phyloP scores from a whole-genome alignment of 495 filamentous ascomycete genomes.

The Penicillium angulare region DNA sequence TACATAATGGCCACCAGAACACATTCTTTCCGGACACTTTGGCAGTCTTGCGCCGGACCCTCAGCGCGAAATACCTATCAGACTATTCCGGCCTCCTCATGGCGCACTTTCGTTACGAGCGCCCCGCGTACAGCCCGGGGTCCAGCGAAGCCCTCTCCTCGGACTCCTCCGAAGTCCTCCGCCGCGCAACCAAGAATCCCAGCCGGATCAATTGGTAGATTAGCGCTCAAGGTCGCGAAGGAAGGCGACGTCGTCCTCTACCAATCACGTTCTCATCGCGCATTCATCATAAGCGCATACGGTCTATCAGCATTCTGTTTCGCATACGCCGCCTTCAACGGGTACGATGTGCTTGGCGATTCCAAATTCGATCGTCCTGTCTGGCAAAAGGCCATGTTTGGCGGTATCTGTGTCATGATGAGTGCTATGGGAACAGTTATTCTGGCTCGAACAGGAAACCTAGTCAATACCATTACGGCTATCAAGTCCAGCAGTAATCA shows the following conservation, averaged over 20 bases:
- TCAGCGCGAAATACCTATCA: constrained; percentile 13
- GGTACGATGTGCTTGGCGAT: constrained; percentile 41
- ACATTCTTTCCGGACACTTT: constrained; percentile 28
- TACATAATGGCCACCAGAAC: constrained; percentile 32
- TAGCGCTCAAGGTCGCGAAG: constrained; percentile 37
- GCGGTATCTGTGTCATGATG: constrained; percentile 43
- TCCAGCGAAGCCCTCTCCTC: constrained; percentile 1
- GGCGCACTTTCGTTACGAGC: constrained; percentile 38
- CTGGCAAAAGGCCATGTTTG: constrained; percentile 41
- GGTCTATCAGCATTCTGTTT: constrained; percentile 56
- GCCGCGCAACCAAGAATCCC: not conserved
- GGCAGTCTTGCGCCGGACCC: constrained; percentile 23
- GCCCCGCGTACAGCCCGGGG: constrained; percentile 4
- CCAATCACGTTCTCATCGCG: constrained; percentile 58
- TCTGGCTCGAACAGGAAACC: constrained; percentile 31
- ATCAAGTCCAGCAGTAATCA: constrained; percentile 25
- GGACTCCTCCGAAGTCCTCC: not conserved
- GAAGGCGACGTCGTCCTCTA: constrained; percentile 52
- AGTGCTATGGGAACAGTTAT: constrained; percentile 45
- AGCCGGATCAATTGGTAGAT: constrained; percentile 26
- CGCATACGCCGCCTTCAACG: constrained; percentile 54
- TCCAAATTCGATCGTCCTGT: constrained; percentile 30
- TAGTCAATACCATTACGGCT: constrained; percentile 39
- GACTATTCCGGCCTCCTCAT: constrained; percentile 14
- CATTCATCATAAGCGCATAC: constrained; percentile 57